Conservation (phyloP, 2,329 filamentous ascomycete species). For the Sarocladiaceae sp. region DNA sequence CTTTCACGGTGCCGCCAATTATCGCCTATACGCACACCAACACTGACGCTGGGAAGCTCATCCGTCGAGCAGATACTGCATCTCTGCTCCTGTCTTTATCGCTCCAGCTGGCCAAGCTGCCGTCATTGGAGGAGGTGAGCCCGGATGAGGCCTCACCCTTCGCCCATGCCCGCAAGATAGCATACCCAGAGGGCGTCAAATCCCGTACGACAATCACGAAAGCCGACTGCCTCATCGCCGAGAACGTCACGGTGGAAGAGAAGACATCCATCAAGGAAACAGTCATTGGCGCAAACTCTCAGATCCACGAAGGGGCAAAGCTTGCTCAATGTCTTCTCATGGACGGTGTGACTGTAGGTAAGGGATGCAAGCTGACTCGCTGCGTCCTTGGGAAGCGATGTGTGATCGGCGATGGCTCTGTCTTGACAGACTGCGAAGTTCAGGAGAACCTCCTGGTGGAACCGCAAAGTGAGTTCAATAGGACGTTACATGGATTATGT, state of each 20-base stretch:
- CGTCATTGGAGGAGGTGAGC: constrained; percentile 59
- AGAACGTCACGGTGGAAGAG: constrained; percentile 84
- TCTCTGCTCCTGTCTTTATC: constrained; percentile 76
- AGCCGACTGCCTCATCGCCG: constrained; percentile 74
- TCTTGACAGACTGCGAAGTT: constrained; percentile 85
- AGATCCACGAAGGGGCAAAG: constrained; percentile 79
- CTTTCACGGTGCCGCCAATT: constrained; percentile 56
- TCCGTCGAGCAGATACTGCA: constrained; percentile 83
- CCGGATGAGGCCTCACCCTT: constrained; percentile 59
- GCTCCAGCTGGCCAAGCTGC: constrained; percentile 78
- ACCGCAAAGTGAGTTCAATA: constrained; percentile 54
- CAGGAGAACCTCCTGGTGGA: constrained; percentile 85
- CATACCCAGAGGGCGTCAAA: constrained; percentile 76
- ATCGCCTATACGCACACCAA: constrained; percentile 75
- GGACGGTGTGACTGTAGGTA: constrained; percentile 82
- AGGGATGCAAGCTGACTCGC: constrained; percentile 76
- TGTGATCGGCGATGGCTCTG: constrained; percentile 73
- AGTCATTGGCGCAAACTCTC: constrained; percentile 81
- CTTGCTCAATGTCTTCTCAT: constrained; percentile 85
- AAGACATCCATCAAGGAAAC: constrained; percentile 89
- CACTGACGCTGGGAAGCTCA: constrained; percentile 50
- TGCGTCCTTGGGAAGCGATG: constrained; percentile 80
- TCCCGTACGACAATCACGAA: constrained; percentile 75
- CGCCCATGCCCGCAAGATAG: constrained; percentile 72
- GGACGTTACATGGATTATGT: constrained; percentile 6